Base-by-base conservation (phyloP, 306 rosid genomes). In the Datisca glomerata region DNA sequence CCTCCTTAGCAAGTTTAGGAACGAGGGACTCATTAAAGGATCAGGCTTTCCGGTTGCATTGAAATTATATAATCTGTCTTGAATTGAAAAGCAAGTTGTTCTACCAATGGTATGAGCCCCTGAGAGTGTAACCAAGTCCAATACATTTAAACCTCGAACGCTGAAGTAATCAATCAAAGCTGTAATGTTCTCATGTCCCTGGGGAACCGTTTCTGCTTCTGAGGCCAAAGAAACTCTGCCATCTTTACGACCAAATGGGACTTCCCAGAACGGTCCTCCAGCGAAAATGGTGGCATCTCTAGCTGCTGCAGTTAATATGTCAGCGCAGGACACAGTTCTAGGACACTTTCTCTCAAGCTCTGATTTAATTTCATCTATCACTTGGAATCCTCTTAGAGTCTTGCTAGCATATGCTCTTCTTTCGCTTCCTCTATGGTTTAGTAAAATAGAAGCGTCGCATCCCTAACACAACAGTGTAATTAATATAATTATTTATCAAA, bases 181-280 rank as follows among this genome's bases (percentile, higher is more conserved):
- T 14, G 85, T 82, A 34, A 76, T 46, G 52, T 76, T 87, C 62
- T 87, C 94, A 40, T 63, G 80, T 41, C 97, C 93, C 3, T 87
- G 89, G 12, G 97, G 97, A 44, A 79, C 93, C 19, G 17, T 4
- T 25, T 47, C 68, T 3, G 93, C 97, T 52, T 87, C 97, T 41
- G 51, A 66, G 24, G 80, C 61, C 14, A 71, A 1, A 12, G 94
- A 79, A 21, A 76, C 23, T 19, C 37, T 65, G 0, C 97, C 97
- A 7, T 87, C 97, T 63, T 43, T 69, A 0, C 97, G 67, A 13
- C 94, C 94, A 3, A 76, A 69, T 17, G 83, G 93, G 27, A 87
- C 93, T 57, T 82, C 81, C 97, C 97, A 87, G 47, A 87, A 87
- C 0, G 97, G 97, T 1, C 93, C 97, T 24, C 93, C 94, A 0